phyloP scores from a whole-genome alignment of 2,329 filamentous ascomycete species.

The Endoconidiophora polonica region DNA sequence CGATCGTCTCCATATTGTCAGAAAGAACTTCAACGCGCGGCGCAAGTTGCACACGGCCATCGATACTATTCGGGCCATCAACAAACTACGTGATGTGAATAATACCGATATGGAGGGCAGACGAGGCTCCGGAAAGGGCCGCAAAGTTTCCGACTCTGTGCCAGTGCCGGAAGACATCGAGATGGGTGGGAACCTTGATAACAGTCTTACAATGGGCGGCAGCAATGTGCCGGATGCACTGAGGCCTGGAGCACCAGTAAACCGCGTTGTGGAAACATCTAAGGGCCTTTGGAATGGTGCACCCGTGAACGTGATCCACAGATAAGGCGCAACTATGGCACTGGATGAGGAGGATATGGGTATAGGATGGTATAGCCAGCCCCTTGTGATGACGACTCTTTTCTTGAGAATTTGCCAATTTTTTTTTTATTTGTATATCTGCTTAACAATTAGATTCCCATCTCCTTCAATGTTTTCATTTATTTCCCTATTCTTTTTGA shows the following conservation, averaged over 20 bases:
- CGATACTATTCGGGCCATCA: conserved; percentile 54
- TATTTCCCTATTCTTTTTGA: background rate
- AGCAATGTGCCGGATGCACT: conserved; percentile 31
- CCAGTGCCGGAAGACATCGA: conserved; percentile 12
- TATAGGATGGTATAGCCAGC: too few species aligned
- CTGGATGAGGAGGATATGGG: too few species aligned
- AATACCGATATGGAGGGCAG: conserved; percentile 43
- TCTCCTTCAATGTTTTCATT: background rate
- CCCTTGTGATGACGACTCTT: too few species aligned
- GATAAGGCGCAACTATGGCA: background rate
- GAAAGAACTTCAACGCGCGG: conserved; percentile 59
- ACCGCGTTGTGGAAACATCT: conserved; percentile 44
- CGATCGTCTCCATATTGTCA: conserved; percentile 50
- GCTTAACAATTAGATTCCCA: background rate
- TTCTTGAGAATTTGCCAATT: background rate
- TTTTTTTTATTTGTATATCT: background rate
- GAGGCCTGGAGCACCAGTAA: conserved; percentile 36
- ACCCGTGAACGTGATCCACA: conserved; percentile 9
- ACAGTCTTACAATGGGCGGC: conserved; percentile 16
- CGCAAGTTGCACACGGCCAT: conserved; percentile 54
- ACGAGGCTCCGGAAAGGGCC: conserved; percentile 2
- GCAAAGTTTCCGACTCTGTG: conserved; percentile 1
- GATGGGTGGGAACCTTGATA: conserved; percentile 11
- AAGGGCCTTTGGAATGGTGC: conserved; percentile 42
- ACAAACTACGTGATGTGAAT: conserved; percentile 50